Base-by-base conservation (phyloP, 768 basidiomycete genomes). In the Infundibulicybe gibba region DNA sequence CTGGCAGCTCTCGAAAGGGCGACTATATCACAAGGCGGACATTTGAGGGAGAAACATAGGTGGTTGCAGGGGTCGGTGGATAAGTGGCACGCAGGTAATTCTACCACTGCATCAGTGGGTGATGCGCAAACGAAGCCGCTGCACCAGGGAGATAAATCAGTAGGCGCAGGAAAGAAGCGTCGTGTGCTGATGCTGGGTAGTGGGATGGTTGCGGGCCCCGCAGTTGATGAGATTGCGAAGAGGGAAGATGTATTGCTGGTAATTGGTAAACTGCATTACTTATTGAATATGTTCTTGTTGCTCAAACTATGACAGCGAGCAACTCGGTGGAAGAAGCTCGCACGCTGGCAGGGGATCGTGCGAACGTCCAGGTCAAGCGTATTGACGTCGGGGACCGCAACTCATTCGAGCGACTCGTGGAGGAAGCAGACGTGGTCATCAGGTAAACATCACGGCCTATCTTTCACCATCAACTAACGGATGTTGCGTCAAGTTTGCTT, bases 151-250 rank as follows among this genome's bases (percentile, higher is more conserved):
- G 31, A 42, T 35, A 15, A 30, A 15, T 41, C 48, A n/a, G 43
- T 41, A 41, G 51, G 46, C 8, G 41, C 43, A 2, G 21, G 41
- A 44, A 66, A 48, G 54, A 82, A 79, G 65, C 85, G 85, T 69
- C 80, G 75, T 55, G 76, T 94, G 0, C 63, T 97, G 31, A 70
- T 97, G 57, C 75, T 97, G 2, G 94, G 94, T 6, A 92, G 89
- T 45, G 94, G 94, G n/a, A 92, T 97, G 83, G 94, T 97, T 15
- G 91, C 93, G 4, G 87, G 85, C 2, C 94, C 94, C 13, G 89
- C 90, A 0, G 83, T 92, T 3, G 80, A 87, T 43, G 78, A 87
- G 57, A 74, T 97, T 41, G 77, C 79, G 37, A 71, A 72, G 52
- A 68, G 82, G 46, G 54, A 59, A 0, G 86, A 90, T 52, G 67